Evolutionary conservation across 495 filamentous ascomycete species (phyloP).

Genomic region (Aspergillus affinis): DNA sequence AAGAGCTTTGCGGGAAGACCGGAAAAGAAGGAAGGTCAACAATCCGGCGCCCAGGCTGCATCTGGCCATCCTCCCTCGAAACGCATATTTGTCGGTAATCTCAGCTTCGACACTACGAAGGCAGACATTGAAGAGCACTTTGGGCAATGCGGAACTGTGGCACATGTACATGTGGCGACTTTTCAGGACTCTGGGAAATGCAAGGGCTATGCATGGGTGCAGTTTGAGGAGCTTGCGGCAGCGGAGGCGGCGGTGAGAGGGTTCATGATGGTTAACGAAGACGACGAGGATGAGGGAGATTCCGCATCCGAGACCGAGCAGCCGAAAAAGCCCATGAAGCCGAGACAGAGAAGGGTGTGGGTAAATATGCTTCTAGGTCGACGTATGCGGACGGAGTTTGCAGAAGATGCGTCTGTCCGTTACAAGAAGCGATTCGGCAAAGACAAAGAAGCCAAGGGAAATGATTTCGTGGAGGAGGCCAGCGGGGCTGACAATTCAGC

Average conservation of each 20-base stretch:
- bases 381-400: conserved; percentile 82
- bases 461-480: conserved; percentile 23
- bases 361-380: conserved; percentile 78
- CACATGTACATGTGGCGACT: conserved; percentile 80
- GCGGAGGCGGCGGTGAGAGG: conserved; percentile 80
- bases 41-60: conserved; percentile 29
- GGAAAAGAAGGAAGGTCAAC: conserved; percentile 44
- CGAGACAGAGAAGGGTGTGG: conserved; percentile 70
- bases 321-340: conserved; percentile 51
- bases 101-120: conserved; percentile 80
- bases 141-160: conserved; percentile 73
- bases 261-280: conserved; percentile 64
- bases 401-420: conserved; percentile 79
- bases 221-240: conserved; percentile 74
- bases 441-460: conserved; percentile 48
- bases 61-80: conserved; percentile 63
- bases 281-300: conserved; percentile 58
- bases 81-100: conserved; percentile 89
- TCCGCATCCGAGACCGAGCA: conserved; percentile 34
- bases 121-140: conserved; percentile 79
- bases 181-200: conserved; percentile 98
- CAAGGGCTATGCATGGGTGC: conserved; percentile 95
- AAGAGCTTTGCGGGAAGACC: conserved; percentile 82
- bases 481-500: conserved; percentile 22
- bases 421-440: conserved; percentile 94